Conservation (phyloP, 2,329 filamentous ascomycete species). For the Alternaria sp. region DNA sequence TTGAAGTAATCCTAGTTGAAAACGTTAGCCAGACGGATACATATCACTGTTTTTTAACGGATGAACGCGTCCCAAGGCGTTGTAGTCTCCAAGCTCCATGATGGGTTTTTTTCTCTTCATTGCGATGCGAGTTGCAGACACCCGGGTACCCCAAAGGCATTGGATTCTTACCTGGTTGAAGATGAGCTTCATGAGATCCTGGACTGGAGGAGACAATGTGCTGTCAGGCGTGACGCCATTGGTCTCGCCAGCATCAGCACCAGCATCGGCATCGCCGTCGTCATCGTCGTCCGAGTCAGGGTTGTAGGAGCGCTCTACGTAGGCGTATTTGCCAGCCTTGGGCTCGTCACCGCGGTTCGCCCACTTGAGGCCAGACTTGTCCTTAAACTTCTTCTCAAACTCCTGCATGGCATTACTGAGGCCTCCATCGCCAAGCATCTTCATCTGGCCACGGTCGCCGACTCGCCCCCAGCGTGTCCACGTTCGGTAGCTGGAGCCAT, state of each 20-base stretch:
- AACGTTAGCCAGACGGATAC: no score
- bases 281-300: slow-evolving; percentile 63
- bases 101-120: not conserved
- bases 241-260: slow-evolving; percentile 2
- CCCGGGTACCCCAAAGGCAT: not conserved
- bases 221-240: slow-evolving; percentile 52
- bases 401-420: slow-evolving; percentile 50
- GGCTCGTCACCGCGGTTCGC: slow-evolving; percentile 60
- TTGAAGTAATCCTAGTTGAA: slow-evolving; percentile 64
- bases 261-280: slow-evolving; percentile 25
- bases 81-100: not conserved
- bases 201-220: slow-evolving; percentile 65
- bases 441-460: slow-evolving; percentile 58
- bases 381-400: slow-evolving; percentile 65
- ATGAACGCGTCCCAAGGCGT: not conserved
- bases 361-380: slow-evolving; percentile 62
- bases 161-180: slow-evolving; percentile 67
- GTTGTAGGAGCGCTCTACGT: slow-evolving; percentile 79
- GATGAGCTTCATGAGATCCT: slow-evolving; percentile 78
- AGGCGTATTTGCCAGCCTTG: slow-evolving; percentile 73
- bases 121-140: not conserved
- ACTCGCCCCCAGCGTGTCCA: slow-evolving; percentile 88
- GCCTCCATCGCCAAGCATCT: slow-evolving; percentile 48
- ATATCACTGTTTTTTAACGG: no score
- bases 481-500: slow-evolving; percentile 56